A percentile compares a stretch with the other conserved stretches of the same genome.
These are phyloP conservation scores for Tetraselmis striata DNA, from an alignment of 139 green algal species.

Conservation along the genomic window DNA sequence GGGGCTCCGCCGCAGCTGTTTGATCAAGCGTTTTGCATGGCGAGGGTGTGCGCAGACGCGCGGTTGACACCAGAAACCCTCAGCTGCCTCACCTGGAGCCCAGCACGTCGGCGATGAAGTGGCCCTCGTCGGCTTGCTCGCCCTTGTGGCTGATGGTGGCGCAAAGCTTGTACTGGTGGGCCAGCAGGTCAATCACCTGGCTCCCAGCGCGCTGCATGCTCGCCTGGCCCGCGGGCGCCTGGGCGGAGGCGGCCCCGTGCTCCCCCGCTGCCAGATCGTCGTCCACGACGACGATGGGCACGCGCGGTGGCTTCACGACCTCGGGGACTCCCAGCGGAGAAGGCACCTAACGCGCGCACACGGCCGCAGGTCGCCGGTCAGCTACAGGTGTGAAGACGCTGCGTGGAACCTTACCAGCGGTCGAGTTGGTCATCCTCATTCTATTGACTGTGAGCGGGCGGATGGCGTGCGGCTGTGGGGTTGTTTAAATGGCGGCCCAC, in stretches of 20 bases:
- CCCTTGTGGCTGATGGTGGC: slow-evolving; percentile 30
- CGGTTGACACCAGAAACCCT: background rate
- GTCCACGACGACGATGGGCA: background rate
- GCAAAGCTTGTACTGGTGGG: slow-evolving; percentile 17
- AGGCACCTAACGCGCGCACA: no score
- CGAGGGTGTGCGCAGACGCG: background rate
- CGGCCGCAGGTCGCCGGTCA: no score
- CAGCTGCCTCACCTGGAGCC: background rate
- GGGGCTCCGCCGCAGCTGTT: background rate
- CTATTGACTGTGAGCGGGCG: no score
- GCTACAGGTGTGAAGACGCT: no score
- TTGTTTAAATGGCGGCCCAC: background rate
- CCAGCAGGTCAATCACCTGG: background rate
- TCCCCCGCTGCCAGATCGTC: background rate
- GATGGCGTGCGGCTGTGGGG: no score
- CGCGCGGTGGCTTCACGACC: no score
- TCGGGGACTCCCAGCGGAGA: background rate
- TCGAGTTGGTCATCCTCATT: no score
- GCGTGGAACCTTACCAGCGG: no score
- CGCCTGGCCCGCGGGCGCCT: no score
- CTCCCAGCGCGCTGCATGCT: background rate
- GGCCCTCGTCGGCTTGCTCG: slow-evolving; percentile 17
- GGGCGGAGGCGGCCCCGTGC: background rate
- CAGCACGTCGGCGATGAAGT: slow-evolving; percentile 33
- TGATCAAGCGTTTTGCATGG: background rate